Conservation (phyloP, 1,284 basidiomycete species). For the Termitomyces sp. region DNA sequence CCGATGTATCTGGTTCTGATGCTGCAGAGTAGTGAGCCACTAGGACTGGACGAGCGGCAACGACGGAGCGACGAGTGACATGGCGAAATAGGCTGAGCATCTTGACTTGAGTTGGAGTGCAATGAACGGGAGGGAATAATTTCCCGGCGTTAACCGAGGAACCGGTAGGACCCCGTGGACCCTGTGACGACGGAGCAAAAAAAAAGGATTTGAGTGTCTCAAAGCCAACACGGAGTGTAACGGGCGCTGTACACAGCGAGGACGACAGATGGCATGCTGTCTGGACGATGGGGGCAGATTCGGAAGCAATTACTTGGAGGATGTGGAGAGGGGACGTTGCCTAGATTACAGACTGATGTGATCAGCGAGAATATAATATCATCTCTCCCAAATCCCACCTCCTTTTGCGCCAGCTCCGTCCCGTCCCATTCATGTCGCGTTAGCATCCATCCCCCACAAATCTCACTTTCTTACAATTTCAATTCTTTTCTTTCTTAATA, state of each 20-base stretch:
- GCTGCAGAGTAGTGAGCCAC: conserved; percentile 11
- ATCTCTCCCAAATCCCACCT: conserved; percentile 11
- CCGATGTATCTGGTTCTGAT: neutral
- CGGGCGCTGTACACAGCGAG: neutral
- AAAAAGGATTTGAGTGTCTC: conserved; percentile 12
- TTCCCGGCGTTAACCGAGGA: conserved; percentile 23
- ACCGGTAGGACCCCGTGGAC: conserved; percentile 22
- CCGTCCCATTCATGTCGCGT: conserved; percentile 33
- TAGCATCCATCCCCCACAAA: conserved; percentile 24
- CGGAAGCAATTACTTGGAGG: neutral
- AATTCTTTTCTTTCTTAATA: conserved; percentile 15
- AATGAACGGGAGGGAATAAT: neutral
- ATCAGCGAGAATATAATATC: conserved; percentile 15
- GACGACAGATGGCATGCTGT: neutral
- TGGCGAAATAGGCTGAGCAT: conserved; percentile 18
- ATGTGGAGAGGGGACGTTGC: too few relatives aligned
- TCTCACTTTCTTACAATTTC: conserved; percentile 18
- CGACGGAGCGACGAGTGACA: conserved; percentile 9
- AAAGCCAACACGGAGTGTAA: neutral
- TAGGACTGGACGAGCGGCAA: conserved; percentile 1
- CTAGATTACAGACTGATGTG: conserved; percentile 23
- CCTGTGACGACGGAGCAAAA: conserved; percentile 12
- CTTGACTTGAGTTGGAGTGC: neutral
- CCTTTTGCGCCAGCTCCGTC: conserved; percentile 14
- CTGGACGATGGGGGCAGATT: neutral